Conservation (phyloP, 352 stramenopile species). For the Phytophthora agathidicida region DNA sequence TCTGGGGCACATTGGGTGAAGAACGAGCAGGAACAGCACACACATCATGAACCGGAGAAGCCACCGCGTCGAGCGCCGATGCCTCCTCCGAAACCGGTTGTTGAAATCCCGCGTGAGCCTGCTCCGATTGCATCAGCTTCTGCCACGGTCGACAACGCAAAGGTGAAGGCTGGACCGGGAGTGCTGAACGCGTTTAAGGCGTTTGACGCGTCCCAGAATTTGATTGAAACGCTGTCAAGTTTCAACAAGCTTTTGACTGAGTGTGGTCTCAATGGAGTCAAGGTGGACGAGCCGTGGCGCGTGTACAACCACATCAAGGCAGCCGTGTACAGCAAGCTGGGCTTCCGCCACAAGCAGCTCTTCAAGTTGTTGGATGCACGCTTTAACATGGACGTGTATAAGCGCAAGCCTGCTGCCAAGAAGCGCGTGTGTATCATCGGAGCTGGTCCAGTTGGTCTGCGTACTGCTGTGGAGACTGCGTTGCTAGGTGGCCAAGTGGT, state of each 20-base stretch:
- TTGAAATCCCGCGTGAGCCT: slow-evolving; percentile 27
- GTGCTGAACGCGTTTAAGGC: slow-evolving; percentile 65
- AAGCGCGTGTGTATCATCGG: slow-evolving; percentile 81
- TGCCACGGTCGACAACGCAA: slow-evolving; percentile 42
- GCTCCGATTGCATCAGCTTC: slow-evolving; percentile 17
- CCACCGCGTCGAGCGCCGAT: slow-evolving; percentile 10
- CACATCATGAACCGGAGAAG: slow-evolving; percentile 23
- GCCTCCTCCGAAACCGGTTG: slow-evolving; percentile 17
- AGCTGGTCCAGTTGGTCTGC: slow-evolving; percentile 75
- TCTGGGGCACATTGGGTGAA: slow-evolving; percentile 40
- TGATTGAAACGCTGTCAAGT: slow-evolving; percentile 56
- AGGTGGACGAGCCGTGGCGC: slow-evolving; percentile 53
- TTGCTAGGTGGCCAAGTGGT: slow-evolving; percentile 76
- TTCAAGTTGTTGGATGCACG: slow-evolving; percentile 76
- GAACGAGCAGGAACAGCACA: slow-evolving; percentile 30
- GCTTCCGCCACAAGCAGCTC: slow-evolving; percentile 79
- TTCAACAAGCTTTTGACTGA: slow-evolving; percentile 65
- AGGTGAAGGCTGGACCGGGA: slow-evolving; percentile 40
- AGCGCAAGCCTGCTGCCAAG: slow-evolving; percentile 57
- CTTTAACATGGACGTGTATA: slow-evolving; percentile 58
- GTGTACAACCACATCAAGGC: slow-evolving; percentile 78
- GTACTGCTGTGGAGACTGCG: slow-evolving; percentile 74
- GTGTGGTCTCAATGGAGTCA: slow-evolving; percentile 57
- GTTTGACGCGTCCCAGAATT: slow-evolving; percentile 71
- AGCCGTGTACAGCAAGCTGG: slow-evolving; percentile 57